phyloP scores from a whole-genome alignment of 1,139 yeast genomes.

The Debaryomyces fabryi region DNA sequence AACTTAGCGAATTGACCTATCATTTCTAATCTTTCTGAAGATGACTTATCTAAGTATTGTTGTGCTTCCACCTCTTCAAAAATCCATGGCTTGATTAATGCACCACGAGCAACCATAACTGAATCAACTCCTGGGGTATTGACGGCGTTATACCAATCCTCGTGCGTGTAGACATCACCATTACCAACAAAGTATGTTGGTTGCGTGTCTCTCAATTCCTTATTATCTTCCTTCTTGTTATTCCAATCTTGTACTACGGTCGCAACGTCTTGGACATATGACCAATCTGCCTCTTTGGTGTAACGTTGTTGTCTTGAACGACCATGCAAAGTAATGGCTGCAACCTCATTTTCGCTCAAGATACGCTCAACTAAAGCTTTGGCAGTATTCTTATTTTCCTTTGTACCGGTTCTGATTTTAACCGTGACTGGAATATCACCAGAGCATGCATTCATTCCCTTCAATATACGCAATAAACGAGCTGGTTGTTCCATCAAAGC shows the following conservation, averaged over 20 bases:
- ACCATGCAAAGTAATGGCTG: conserved; percentile 93
- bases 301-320: conserved; percentile 95
- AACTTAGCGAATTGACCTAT: conserved; percentile 67
- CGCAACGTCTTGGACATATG: conserved; percentile 78
- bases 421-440: conserved; percentile 92
- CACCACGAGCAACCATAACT: conserved; percentile 98
- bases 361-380: conserved; percentile 69
- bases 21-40: conserved; percentile 84
- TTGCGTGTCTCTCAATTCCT: conserved; percentile 51
- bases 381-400: conserved; percentile 87
- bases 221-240: conserved; percentile 51
- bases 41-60: conserved; percentile 87
- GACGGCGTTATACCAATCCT: conserved; percentile 86
- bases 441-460: conserved; percentile 86
- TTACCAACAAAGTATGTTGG: conserved; percentile 77
- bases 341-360: conserved; percentile 76
- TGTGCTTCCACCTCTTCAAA: conserved; percentile 91
- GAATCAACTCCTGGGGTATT: conserved; percentile 77
- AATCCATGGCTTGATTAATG: conserved; percentile 97
- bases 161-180: conserved; percentile 86
- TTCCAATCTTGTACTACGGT: conserved; percentile 64
- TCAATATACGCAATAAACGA: conserved; percentile 71
- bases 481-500: conserved; percentile 92
- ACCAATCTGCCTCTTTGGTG: conserved; percentile 92
- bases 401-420: conserved; percentile 89